Conservation (phyloP, 345 rosid species). For the Eucalyptus leucophloia region DNA sequence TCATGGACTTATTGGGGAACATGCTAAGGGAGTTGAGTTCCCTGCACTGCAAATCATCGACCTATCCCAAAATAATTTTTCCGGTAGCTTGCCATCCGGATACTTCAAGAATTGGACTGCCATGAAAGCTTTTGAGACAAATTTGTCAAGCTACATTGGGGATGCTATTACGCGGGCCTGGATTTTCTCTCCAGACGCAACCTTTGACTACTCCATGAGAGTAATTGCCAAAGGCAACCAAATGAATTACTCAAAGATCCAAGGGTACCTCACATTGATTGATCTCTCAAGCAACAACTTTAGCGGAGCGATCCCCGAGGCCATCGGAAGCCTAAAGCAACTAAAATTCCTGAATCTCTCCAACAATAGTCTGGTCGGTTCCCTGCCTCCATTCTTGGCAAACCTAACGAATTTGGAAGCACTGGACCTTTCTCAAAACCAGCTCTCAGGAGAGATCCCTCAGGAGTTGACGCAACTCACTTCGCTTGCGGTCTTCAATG, state of each 20-base stretch:
- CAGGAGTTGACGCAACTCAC: too few relatives aligned
- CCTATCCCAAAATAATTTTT: neutral
- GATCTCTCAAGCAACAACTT: neutral
- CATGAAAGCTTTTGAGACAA: neutral
- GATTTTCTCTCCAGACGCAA: neutral
- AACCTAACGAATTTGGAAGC: too few relatives aligned
- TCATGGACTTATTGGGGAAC: neutral
- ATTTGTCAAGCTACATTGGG: neutral
- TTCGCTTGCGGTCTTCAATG: too few relatives aligned
- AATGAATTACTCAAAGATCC: neutral
- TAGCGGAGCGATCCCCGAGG: rapidly evolving
- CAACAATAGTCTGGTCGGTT: too few relatives aligned
- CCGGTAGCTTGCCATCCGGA: neutral
- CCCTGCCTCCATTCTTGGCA: too few relatives aligned
- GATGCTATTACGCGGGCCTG: neutral
- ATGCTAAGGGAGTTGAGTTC: neutral
- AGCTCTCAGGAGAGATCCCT: too few relatives aligned
- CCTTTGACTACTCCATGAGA: neutral
- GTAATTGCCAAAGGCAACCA: neutral
- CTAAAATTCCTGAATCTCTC: too few relatives aligned
- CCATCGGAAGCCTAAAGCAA: too few relatives aligned
- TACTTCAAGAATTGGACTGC: neutral
- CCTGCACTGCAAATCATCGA: neutral
- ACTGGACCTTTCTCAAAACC: too few relatives aligned
- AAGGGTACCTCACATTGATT: neutral